phyloP scores from a whole-genome alignment of 2,329 filamentous ascomycete genomes.

The Aplosporella prunicola region DNA sequence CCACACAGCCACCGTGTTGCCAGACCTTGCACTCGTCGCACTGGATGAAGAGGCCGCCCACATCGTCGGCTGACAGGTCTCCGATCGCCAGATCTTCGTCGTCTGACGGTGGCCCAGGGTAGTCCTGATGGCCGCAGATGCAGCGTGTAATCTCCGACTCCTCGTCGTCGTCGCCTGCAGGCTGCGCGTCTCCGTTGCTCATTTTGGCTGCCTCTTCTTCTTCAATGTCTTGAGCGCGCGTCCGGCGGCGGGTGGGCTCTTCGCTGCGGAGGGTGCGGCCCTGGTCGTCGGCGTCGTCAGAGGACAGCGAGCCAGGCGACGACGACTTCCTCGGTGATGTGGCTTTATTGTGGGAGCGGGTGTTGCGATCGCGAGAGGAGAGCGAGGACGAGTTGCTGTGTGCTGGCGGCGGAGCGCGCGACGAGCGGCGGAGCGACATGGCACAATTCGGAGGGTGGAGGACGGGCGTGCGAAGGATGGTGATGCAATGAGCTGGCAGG shows the following conservation, averaged over 20 bases:
- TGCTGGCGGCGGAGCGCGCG: slow-evolving; percentile 65
- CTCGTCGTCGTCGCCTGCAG: slow-evolving; percentile 46
- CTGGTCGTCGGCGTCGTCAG: slow-evolving; percentile 54
- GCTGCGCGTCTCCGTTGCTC: slow-evolving; percentile 50
- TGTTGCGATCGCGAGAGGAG: slow-evolving; percentile 66
- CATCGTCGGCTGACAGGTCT: slow-evolving; percentile 53
- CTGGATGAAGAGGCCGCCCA: slow-evolving; percentile 93
- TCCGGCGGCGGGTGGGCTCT: slow-evolving; percentile 64
- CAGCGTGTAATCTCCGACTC: slow-evolving; percentile 91
- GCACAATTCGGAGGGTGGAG: slow-evolving; percentile 12
- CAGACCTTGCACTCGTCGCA: slow-evolving; percentile 95
- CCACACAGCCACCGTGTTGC: slow-evolving; percentile 97
- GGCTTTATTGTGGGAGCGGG: slow-evolving; percentile 62
- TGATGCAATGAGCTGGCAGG: slow-evolving; percentile 1
- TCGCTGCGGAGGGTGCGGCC: slow-evolving; percentile 46
- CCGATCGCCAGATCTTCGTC: slow-evolving; percentile 43
- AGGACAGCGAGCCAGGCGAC: slow-evolving; percentile 63
- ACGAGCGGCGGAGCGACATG: slow-evolving; percentile 76
- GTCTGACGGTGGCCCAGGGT: slow-evolving; percentile 65
- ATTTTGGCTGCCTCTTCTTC: slow-evolving; percentile 29
- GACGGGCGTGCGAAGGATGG: slow-evolving; percentile 1
- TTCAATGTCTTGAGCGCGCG: slow-evolving; percentile 64
- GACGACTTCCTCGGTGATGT: slow-evolving; percentile 66
- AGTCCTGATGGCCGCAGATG: slow-evolving; percentile 89
- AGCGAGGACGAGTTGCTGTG: slow-evolving; percentile 67